These are phyloP conservation scores for Nevesoporus exiguus DNA, from an alignment of 768 basidiomycete species.

Conservation along the genomic window DNA sequence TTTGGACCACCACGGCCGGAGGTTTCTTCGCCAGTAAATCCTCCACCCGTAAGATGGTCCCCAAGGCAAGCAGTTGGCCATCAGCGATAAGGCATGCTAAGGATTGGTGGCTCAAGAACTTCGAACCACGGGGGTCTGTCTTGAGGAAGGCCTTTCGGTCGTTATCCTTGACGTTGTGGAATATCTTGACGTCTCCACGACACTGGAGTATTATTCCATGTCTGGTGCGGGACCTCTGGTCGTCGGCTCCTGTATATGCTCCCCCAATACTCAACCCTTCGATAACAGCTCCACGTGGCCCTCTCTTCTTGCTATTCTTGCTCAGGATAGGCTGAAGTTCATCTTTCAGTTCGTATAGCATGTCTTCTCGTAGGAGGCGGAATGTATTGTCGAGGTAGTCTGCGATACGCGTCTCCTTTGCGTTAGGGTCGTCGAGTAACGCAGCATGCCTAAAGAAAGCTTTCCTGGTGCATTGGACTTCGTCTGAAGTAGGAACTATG, in stretches of 20 bases:
- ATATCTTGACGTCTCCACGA: conserved; percentile 34
- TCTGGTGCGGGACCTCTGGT: conserved; percentile 30
- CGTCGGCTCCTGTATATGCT: conserved; percentile 32
- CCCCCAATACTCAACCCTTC: conserved; percentile 37
- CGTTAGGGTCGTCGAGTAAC: conserved; percentile 42
- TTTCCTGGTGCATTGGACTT: conserved; percentile 41
- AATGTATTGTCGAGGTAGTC: conserved; percentile 65
- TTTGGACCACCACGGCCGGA: conserved; percentile 51
- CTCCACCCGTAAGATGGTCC: conserved; percentile 53
- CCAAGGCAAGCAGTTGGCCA: conserved; percentile 48
- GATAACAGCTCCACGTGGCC: conserved; percentile 37
- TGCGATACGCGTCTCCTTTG: conserved; percentile 36
- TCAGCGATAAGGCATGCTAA: conserved; percentile 50
- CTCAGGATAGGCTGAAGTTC: conserved; percentile 44
- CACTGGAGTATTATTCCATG: conserved; percentile 44
- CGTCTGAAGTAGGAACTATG: conserved; percentile 63
- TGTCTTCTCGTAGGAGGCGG: conserved; percentile 44
- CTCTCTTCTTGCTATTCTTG: conserved; percentile 35
- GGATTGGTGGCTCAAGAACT: conserved; percentile 52
- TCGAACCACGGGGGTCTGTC: conserved; percentile 32
- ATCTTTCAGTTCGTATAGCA: conserved; percentile 50
- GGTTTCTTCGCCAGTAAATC: conserved; percentile 43
- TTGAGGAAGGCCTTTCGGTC: conserved; percentile 39
- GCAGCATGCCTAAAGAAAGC: conserved; percentile 49
- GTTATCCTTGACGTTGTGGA: conserved; percentile 31